Conservation (phyloP, 2,329 filamentous ascomycete genomes). For the Sporothrix protearum region DNA sequence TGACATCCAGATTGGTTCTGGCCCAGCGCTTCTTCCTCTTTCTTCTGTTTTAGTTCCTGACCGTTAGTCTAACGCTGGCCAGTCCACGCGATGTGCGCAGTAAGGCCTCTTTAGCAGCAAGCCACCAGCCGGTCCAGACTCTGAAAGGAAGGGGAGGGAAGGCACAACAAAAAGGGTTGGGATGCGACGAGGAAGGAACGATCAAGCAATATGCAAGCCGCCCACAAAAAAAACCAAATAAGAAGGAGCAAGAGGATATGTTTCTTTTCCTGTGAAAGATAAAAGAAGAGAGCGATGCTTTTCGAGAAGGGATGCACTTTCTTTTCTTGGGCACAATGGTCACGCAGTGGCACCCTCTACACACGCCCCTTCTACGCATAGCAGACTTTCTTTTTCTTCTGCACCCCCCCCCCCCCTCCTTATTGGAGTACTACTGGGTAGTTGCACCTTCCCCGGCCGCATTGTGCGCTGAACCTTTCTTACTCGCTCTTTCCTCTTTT, state of each 20-base stretch:
- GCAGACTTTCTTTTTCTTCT: neutral
- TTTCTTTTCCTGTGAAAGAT: neutral
- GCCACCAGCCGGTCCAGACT: neutral
- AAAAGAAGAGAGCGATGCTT: neutral
- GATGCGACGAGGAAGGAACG: neutral
- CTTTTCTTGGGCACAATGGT: conserved; percentile 9
- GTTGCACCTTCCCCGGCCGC: conserved; percentile 7
- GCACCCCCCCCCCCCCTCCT: neutral
- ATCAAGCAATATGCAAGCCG: neutral
- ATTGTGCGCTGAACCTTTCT: conserved; percentile 13
- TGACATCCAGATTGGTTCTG: neutral
- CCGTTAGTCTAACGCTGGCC: neutral
- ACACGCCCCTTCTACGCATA: neutral
- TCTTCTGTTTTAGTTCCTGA: neutral
- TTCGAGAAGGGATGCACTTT: conserved; percentile 14
- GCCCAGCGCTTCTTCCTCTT: neutral
- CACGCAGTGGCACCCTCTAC: neutral
- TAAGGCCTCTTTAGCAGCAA: neutral
- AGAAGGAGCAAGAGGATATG: neutral
- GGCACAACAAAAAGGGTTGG: neutral
- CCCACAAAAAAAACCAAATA: neutral
- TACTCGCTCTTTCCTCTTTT: neutral
- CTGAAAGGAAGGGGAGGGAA: neutral
- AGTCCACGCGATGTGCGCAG: neutral
- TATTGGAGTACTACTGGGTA: too few relatives aligned